Evolutionary conservation across 768 basidiomycete genomes (phyloP).

Genomic region (Mycena filopes): DNA sequence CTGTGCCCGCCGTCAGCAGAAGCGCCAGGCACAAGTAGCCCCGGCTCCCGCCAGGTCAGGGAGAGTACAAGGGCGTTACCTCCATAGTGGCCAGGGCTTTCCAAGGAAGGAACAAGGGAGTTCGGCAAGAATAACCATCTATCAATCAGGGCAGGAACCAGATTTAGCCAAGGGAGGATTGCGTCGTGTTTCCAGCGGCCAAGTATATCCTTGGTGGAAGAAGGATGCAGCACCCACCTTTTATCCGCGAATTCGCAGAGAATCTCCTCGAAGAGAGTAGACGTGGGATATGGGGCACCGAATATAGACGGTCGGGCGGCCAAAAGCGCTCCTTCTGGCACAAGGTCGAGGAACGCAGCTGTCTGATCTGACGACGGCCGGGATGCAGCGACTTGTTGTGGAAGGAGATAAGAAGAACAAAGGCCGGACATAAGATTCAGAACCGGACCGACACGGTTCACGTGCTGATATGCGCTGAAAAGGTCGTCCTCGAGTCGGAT

Average conservation of each 20-base stretch:
- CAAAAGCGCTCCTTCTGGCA: conserved; percentile 5
- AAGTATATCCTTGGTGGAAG: not conserved
- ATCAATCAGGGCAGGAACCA: conserved; percentile 27
- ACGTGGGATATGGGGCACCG: too few relatives aligned
- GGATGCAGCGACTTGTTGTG: not conserved
- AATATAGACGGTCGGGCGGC: not conserved
- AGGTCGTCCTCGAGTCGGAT: too few relatives aligned
- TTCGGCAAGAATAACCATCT: not conserved
- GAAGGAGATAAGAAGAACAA: not conserved
- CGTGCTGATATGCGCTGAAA: not conserved
- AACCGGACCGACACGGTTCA: not conserved
- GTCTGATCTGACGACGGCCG: not conserved
- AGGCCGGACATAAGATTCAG: not conserved
- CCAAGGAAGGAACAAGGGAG: conserved; percentile 22
- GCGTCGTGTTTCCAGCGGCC: not conserved
- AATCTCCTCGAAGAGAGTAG: not conserved
- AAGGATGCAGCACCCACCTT: too few relatives aligned
- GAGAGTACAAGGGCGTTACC: conserved; percentile 1
- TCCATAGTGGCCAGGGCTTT: not conserved
- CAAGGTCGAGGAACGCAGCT: conserved; percentile 6
- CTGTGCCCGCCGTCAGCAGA: conserved; percentile 9
- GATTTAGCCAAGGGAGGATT: conserved; percentile 18
- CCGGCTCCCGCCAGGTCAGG: not conserved
- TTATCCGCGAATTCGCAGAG: not conserved
- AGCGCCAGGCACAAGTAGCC: conserved; percentile 13